phyloP scores from a whole-genome alignment of 2,329 filamentous ascomycete species.

The Davidsoniella eucalypti region DNA sequence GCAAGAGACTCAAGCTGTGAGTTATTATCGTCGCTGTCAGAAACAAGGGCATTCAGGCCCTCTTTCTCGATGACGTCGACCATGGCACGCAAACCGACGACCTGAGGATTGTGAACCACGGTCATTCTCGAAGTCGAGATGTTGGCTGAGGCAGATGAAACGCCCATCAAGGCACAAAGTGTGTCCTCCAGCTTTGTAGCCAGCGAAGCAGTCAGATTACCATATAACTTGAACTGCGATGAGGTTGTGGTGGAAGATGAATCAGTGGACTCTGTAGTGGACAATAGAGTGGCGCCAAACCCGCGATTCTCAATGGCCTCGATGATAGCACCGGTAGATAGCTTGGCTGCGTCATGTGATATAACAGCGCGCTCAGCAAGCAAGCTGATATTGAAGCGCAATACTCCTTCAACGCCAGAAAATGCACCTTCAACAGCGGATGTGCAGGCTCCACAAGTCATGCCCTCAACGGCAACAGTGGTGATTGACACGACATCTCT shows the following conservation, averaged over 20 bases:
- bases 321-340: constrained; percentile 57
- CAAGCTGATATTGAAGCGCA: constrained; percentile 88
- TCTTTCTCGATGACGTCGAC: constrained; percentile 69
- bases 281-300: constrained; percentile 72
- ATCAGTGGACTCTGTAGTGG: constrained; percentile 45
- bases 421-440: constrained; percentile 80
- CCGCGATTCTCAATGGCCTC: constrained; percentile 79
- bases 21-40: constrained; percentile 88
- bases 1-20: constrained; percentile 89
- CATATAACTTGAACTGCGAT: constrained; percentile 72
- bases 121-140: constrained; percentile 58
- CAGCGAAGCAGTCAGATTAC: constrained; percentile 53
- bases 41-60: constrained; percentile 76
- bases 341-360: constrained; percentile 57
- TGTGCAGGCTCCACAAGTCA: constrained; percentile 96
- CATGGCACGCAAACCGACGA: constrained; percentile 63
- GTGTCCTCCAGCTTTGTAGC: constrained; percentile 55
- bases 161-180: constrained; percentile 48
- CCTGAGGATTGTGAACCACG: constrained; percentile 53
- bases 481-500: constrained; percentile 42
- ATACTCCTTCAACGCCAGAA: constrained; percentile 54
- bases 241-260: constrained; percentile 39
- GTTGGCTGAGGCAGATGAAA: constrained; percentile 58
- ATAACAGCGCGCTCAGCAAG: constrained; percentile 84
- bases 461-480: constrained; percentile 80